Base-by-base conservation (phyloP, 495 filamentous ascomycete species). In the Hypoxylon trugodes region DNA sequence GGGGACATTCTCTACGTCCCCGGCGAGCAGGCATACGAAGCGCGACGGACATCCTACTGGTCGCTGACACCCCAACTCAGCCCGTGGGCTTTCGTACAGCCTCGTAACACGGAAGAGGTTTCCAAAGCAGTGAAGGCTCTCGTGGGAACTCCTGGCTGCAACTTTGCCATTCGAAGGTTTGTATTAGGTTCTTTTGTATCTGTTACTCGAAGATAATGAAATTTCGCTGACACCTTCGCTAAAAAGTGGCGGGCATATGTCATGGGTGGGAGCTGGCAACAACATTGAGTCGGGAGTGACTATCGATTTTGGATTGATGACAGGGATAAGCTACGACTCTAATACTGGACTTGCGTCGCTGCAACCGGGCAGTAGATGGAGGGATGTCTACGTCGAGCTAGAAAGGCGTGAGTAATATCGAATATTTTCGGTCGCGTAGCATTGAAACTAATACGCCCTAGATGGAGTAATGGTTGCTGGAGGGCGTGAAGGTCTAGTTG, bases 401-500 rank as follows among this genome's bases (percentile, higher is more conserved):
- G 59, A 62, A 18, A 62, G 50, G 36, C 38, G 59, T 61, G 49
- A 19, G 49, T 54, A 12, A 15, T 24, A 56, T 77, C 77, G 26
- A 37, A 72, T 5, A 26, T 24, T 2, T 78, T 80, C 52, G 74
- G 9, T 68, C 0, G 72, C 79, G 1, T 69, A 74, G 66, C 13
- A 72, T 73, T 7, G 70, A 71, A 36, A 42, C 58, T 26, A 80
- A 81, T 49, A 53, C 13, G 0, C 13, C 8, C 30, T 6, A 65
- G 53, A 80, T 19, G 77, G 79, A 7, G 65, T 84, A 4, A 79
- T 82, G 7, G 71, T 86, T 3, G 70, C 75, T 15, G 87, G 86
- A 7, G 86, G 86, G 7, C 80, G 87, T n/a, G 77, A 76, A 13
- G 56, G 77, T 0, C 70, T 71, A 6, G 79, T 89, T 36, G 87